Conservation (phyloP, 2,329 filamentous ascomycete species). For the Tolypocladium capitatum region DNA sequence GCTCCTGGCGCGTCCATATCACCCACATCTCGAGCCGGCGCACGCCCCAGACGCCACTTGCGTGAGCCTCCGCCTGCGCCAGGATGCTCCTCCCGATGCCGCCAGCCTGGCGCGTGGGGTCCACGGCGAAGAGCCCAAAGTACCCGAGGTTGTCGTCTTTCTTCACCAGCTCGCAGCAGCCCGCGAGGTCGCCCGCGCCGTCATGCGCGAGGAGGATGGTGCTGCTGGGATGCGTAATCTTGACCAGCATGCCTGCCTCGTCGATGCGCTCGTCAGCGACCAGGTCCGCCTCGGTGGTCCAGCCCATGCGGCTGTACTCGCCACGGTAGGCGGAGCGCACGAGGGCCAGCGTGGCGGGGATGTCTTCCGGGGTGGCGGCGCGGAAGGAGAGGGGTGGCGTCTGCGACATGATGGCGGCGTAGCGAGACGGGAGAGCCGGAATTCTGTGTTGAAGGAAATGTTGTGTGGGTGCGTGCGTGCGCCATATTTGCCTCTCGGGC, state of each 20-base stretch:
- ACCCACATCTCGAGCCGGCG: slow-evolving; percentile 29
- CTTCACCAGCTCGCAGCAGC: slow-evolving; percentile 30
- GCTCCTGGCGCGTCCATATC: slow-evolving; percentile 27
- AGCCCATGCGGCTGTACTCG: slow-evolving; percentile 24
- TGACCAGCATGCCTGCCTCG: slow-evolving; percentile 18
- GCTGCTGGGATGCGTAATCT: slow-evolving; percentile 24
- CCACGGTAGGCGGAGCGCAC: slow-evolving; percentile 32
- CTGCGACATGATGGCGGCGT: not conserved
- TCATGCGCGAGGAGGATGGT: slow-evolving; percentile 24
- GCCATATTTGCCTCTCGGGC: too few relatives aligned
- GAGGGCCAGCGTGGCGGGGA: slow-evolving; percentile 20
- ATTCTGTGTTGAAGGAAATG: too few relatives aligned
- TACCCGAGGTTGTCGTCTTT: slow-evolving; percentile 18
- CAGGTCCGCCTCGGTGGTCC: slow-evolving; percentile 34
- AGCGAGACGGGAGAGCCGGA: not conserved
- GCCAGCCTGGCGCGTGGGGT: slow-evolving; percentile 25
- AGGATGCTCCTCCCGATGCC: slow-evolving; percentile 30
- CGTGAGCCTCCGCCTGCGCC: slow-evolving; percentile 25
- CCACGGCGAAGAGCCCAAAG: slow-evolving; percentile 36
- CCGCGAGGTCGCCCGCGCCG: slow-evolving; percentile 14
- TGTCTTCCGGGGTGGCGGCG: slow-evolving; percentile 19
- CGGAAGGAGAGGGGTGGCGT: slow-evolving; percentile 19
- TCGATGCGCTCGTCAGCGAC: slow-evolving; percentile 30
- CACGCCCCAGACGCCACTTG: slow-evolving; percentile 17
- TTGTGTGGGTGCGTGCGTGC: too few relatives aligned